Percentiles rank a stretch among this genome's conserved stretches.
Conservation (phyloP, 129 eudicot genomes). For the Scalesia atractyloides region DNA sequence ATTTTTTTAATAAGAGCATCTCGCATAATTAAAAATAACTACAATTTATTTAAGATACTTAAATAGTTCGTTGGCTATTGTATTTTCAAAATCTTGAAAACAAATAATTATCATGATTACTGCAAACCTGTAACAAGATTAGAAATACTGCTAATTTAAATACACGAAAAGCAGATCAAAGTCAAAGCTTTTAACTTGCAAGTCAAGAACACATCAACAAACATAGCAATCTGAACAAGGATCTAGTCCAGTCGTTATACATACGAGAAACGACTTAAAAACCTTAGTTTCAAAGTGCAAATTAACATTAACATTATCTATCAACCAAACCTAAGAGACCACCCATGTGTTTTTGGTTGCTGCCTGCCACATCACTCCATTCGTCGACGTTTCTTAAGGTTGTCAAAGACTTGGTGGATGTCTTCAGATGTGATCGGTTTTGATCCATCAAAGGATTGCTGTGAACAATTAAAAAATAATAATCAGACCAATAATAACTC, state of each 20-base stretch:
- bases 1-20: too few species aligned
- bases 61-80: too few species aligned
- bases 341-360: neutral
- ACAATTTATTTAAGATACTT: too few species aligned
- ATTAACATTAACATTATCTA: constrained; percentile 8
- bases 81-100: too few species aligned
- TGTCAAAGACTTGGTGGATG: constrained; percentile 78
- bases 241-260: constrained; percentile 20
- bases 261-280: neutral
- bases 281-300: constrained; percentile 25
- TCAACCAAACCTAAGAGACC: constrained; percentile 12
- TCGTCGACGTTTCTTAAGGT: constrained; percentile 78
- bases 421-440: constrained; percentile 76
- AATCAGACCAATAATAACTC: neutral
- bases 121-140: neutral
- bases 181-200: constrained; percentile 13
- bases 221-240: constrained; percentile 24
- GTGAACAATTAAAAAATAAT: constrained; percentile 21
- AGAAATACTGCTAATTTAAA: neutral
- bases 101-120: too few species aligned
- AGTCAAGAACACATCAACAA: constrained; percentile 24
- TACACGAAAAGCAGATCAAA: neutral
- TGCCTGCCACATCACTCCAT: constrained; percentile 34
- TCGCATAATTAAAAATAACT: too few species aligned
- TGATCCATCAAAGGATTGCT: constrained; percentile 73